Percentiles rank a stretch among this genome's conserved stretches.
phyloP scores from a whole-genome alignment of 2,329 filamentous ascomycete species.

The Colletotrichum somersetense region DNA sequence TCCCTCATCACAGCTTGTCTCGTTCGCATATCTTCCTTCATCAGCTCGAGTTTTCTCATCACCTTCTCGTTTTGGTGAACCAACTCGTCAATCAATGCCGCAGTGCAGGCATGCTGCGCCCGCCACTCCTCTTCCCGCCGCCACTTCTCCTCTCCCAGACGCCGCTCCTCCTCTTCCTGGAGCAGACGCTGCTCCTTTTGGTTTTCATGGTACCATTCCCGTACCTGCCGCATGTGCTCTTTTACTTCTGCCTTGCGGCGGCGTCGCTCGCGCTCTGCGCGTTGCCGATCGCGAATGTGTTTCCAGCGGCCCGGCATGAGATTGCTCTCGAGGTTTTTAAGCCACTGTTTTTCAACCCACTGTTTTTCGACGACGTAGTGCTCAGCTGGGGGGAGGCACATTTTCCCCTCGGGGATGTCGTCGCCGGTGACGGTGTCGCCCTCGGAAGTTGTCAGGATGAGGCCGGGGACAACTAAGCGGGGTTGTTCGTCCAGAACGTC shows the following conservation, averaged over 20 bases:
- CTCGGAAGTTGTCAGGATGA: constrained; percentile 10
- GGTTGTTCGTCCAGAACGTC: neutral
- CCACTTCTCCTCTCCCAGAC: neutral
- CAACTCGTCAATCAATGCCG: neutral
- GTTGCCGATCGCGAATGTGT: neutral
- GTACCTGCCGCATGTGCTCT: neutral
- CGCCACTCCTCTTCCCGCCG: no score
- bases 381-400: neutral
- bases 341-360: constrained; percentile 4
- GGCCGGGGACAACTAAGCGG: neutral
- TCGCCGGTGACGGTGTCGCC: neutral
- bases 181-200: neutral
- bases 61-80: neutral
- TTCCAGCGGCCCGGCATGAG: constrained; percentile 14
- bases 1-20: neutral
- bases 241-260: neutral
- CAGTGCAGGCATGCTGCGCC: no score
- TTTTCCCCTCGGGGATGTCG: neutral
- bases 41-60: neutral
- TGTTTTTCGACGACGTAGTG: neutral
- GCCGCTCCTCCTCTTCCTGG: neutral
- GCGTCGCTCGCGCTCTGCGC: neutral
- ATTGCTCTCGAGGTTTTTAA: neutral
- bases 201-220: neutral
- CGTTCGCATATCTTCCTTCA: neutral